Evolutionary conservation across 1,139 yeast species (phyloP), one percentile per base, ranked within the genome.

Genomic region (Hemisphaericaspora xylofermentans): DNA sequence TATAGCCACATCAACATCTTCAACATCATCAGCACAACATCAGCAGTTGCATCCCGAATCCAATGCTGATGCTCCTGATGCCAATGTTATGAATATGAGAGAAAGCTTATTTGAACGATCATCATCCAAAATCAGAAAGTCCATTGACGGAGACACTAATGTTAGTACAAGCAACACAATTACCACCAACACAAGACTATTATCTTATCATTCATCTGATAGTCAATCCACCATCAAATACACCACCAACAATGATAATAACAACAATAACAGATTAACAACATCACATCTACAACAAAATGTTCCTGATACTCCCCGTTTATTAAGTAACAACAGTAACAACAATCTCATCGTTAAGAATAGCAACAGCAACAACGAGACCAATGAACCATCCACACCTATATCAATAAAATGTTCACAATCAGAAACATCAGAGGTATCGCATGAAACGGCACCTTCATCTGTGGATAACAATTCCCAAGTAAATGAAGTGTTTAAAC

Each of bases 401-500:
- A 60, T 60, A 3, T 64, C 68, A 12, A 62, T 61, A 41, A 66
- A 63, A 40, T 49, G 48, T 2, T 44, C 50, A 14, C 38, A 49
- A 21, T 47, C 50, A 19, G 49, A 47, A 44, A 35, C 40, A n/a
- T 44, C 50, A n/a, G 45, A 46, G 27, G 44, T 53, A 18, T 58
- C 70, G 29, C 63, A 63, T 42, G 71, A 66, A 32, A 68, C 73
- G 3, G 52, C 62, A 1, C 71, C 71, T 3, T 59, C 68, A 16
- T 64, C 71, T 7, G 46, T 61, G 13, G 63, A 58, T 19, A 57
- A 46, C 28, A 19, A 25, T 17, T 6, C 8, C 4, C 19, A 26
- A 43, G 14, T 33, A 24, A 17, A 16, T 29, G 21, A 16, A 15
- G 31, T 24, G 26, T 10, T 33, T 17, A 34, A 35, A 33, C 26